Base-by-base conservation (phyloP, 257 asterid species). In the Leonotis leonurus region DNA sequence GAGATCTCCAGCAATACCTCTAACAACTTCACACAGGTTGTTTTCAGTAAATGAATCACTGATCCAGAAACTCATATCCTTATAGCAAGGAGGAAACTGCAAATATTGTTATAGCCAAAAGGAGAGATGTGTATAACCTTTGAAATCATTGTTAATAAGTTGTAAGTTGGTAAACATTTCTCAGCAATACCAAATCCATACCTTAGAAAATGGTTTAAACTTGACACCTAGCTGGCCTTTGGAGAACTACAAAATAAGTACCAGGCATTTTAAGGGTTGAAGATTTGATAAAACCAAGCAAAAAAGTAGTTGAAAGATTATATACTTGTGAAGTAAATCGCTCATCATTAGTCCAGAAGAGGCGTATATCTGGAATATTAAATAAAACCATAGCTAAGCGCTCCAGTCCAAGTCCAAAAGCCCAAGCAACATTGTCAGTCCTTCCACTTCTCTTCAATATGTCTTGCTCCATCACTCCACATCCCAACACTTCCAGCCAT, bases 401-500 rank as follows among this genome's bases (percentile, higher is more conserved):
- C 78, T 92, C 97, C 76, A 92, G 74, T 46, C 99, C 99, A 76
- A 92, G 99, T 53, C 99, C 99, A 76, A 92, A 92, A 39, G 99
- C 99, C 99, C 99, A 92, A 70, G 96, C 99, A 58, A 89, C 91
- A 73, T 77, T 83, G 50, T 81, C 80, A 10, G 45, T 70, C 77
- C 72, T 78, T 30, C 88, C 95, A 65, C 77, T 83, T 81, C 88
- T 82, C 78, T 83, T 85, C 78, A 92, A 70, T 69, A 89, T 92
- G 76, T 92, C 99, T 60, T 89, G 97, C 79, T 92, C 97, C 84
- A 79, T 92, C 71, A 92, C 99, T 49, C 99, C 99, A 71, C 97
- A 92, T 39, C 99, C 97, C 77, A 92, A 75, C 61, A 92, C 99
- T 79, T 92, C 99, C 88, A 92, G 70, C 99, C 99, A 92, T 62